Evolutionary conservation across 1,139 yeast species (phyloP).

Genomic region (Hemisphaericaspora xylofermentans): DNA sequence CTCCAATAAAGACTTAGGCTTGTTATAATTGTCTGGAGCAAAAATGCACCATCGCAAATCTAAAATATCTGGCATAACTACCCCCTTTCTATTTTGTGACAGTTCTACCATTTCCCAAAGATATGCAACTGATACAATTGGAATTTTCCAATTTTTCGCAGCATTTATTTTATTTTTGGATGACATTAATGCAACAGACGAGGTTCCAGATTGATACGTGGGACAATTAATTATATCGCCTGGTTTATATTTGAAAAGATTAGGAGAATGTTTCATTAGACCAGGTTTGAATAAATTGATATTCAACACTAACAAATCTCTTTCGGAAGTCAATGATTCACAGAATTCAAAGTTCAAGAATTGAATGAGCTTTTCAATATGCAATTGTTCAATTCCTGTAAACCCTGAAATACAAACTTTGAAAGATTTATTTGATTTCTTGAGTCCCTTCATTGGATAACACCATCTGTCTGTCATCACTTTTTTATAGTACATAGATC

Average conservation of each 20-base stretch:
- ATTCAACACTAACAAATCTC: slow-evolving; percentile 67
- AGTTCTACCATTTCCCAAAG: slow-evolving; percentile 44
- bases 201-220: slow-evolving; percentile 26
- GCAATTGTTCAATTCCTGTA: slow-evolving; percentile 77
- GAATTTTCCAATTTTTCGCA: slow-evolving; percentile 56
- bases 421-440: slow-evolving; percentile 33
- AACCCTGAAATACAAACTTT: slow-evolving; percentile 76
- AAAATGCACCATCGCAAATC: slow-evolving; percentile 54
- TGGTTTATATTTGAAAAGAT: slow-evolving; percentile 35
- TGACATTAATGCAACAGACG: slow-evolving; percentile 39
- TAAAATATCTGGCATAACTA: slow-evolving; percentile 31
- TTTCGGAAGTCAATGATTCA: slow-evolving; percentile 50
- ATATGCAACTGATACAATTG: slow-evolving; percentile 54
- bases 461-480: slow-evolving; percentile 72
- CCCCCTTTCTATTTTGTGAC: slow-evolving; percentile 15
- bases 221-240: slow-evolving; percentile 39
- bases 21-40: slow-evolving; percentile 32
- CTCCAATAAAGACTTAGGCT: slow-evolving; percentile 34
- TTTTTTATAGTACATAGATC: slow-evolving; percentile 63
- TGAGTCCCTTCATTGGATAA: slow-evolving; percentile 48
- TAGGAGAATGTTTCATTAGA: slow-evolving; percentile 40
- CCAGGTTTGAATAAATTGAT: slow-evolving; percentile 47
- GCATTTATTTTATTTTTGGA: slow-evolving; percentile 55
- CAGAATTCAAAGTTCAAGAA: slow-evolving; percentile 51
- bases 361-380: slow-evolving; percentile 61